Percentiles rank a stretch among this genome's conserved stretches.
Conservation (phyloP, 768 basidiomycete species). For the Cystofilobasidium bisporidii region DNA sequence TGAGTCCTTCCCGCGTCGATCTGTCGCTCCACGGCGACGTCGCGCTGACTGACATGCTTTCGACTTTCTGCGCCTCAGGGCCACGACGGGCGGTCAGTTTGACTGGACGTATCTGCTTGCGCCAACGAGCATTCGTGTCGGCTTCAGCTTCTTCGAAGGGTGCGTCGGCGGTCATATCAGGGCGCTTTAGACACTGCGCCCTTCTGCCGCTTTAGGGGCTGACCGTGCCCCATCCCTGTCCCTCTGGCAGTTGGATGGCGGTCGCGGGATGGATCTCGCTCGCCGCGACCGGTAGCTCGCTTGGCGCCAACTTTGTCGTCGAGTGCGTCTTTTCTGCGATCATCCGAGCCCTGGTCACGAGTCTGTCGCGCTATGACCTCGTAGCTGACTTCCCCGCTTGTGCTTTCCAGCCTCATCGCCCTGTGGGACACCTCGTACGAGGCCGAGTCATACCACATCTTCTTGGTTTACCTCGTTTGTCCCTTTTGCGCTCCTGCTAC, state of each 20-base stretch:
- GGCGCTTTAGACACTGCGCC: too few species aligned
- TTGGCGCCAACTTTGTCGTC: slow-evolving; percentile 30
- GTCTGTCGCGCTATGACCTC: too few species aligned
- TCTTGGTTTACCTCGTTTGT: slow-evolving; percentile 36
- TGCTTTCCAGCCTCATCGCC: background rate
- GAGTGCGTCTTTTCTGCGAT: too few species aligned
- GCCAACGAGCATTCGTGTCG: background rate
- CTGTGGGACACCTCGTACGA: slow-evolving; percentile 29
- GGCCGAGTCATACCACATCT: slow-evolving; percentile 32
- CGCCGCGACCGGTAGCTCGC: slow-evolving; percentile 34
- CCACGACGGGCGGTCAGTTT: background rate
- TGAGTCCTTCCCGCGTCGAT: too few species aligned
- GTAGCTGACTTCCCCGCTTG: too few species aligned
- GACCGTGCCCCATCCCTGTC: too few species aligned
- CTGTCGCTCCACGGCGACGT: too few species aligned
- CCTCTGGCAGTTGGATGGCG: slow-evolving; percentile 34
- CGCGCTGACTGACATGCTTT: too few species aligned
- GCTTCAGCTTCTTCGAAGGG: background rate
- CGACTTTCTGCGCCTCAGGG: too few species aligned
- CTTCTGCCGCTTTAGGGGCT: too few species aligned
- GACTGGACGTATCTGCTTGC: background rate
- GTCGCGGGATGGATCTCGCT: slow-evolving; percentile 36
- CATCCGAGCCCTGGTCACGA: too few species aligned
- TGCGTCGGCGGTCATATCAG: background rate
- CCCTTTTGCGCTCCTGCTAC: too few species aligned